phyloP scores from a whole-genome alignment of 164 flowering plant genomes.

The Berberis thunbergii region DNA sequence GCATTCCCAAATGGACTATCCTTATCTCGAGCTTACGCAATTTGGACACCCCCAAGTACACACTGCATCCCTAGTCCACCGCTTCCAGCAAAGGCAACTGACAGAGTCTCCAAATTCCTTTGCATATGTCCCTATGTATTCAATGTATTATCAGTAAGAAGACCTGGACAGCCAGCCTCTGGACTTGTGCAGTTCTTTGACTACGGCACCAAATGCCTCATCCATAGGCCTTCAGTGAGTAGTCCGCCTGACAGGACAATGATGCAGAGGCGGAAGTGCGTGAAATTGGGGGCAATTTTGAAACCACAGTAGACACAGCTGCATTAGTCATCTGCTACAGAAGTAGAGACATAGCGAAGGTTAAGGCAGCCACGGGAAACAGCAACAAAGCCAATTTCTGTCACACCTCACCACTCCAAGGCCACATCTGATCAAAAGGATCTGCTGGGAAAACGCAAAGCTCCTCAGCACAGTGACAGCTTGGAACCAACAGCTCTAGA shows the following conservation, averaged over 20 bases:
- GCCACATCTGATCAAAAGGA: constrained; percentile 38
- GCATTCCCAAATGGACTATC: constrained; percentile 77
- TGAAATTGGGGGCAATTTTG: constrained; percentile 71
- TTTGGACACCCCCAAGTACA: constrained; percentile 67
- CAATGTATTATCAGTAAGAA: constrained; percentile 58
- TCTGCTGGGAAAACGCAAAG: constrained; percentile 75
- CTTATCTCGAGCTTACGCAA: constrained; percentile 76
- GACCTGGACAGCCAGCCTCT: constrained; percentile 69
- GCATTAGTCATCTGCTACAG: constrained; percentile 79
- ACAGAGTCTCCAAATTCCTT: constrained; percentile 62
- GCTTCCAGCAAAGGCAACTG: constrained; percentile 82
- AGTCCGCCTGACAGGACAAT: constrained; percentile 63
- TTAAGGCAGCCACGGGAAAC: constrained; percentile 72
- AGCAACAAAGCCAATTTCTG: constrained; percentile 66
- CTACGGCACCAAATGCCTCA: constrained; percentile 73
- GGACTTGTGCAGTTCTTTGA: constrained; percentile 51
- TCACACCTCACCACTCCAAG: constrained; percentile 35
- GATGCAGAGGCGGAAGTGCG: constrained; percentile 75
- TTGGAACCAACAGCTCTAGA: constrained; percentile 57
- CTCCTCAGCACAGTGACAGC: constrained; percentile 58
- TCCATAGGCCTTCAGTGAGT: constrained; percentile 69
- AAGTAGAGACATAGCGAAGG: constrained; percentile 71
- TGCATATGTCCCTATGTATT: constrained; percentile 66
- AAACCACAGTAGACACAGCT: constrained; percentile 54
- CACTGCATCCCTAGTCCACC: constrained; percentile 60